Base-by-base conservation (phyloP, 306 rosid species). In the Dicorynia guianensis region DNA sequence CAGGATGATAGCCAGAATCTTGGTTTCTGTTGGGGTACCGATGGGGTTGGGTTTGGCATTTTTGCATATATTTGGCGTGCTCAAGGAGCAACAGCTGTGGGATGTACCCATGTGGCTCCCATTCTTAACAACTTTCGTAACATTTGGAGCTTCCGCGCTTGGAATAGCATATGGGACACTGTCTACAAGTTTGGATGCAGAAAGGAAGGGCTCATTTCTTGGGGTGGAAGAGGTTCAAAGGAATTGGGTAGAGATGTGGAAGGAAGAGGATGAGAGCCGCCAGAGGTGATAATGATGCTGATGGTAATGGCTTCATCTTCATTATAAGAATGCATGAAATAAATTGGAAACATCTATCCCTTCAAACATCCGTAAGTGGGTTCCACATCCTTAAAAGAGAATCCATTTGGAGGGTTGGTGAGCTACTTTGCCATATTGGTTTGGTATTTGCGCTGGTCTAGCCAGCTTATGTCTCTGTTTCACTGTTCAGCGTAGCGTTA, bases 171-270 rank as follows among this genome's bases (percentile, higher is more conserved):
- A 89, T 73, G 98, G 97, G 46, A 72, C 93, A n/a, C 71, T 95
- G 55, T 92, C 97, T 14, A 43, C 96, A 4, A 90, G 97, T 69
- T 86, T 91, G 93, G 97, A 95, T 71, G 85, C 69, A 52, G 92
- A 82, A 57, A 82, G 77, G 70, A 66, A 87, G 75, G 97, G 96
- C 0, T 80, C 97, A 3, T 11, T 92, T 66, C 82, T 95, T 61
- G 98, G 98, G 43, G 38, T 88, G n/a, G 84, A 87, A 69, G 86
- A 92, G 60, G 76, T 81, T 39, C 84, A 88, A 52, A 73, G 57
- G 67, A 92, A 95, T 67, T 95, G 97, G 96, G 91, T 70, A 5
- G 96, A 95, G 58, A 85, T 89, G 90, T 95, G 98, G 98, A 79
- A 83, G 74, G 91, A 90, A 66, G 97, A 95, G 17, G 85, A 83